Percentiles rank a stretch among this genome's conserved stretches.
Evolutionary conservation across 768 basidiomycete genomes (phyloP).

Genomic region (Lactarius tabidus): DNA sequence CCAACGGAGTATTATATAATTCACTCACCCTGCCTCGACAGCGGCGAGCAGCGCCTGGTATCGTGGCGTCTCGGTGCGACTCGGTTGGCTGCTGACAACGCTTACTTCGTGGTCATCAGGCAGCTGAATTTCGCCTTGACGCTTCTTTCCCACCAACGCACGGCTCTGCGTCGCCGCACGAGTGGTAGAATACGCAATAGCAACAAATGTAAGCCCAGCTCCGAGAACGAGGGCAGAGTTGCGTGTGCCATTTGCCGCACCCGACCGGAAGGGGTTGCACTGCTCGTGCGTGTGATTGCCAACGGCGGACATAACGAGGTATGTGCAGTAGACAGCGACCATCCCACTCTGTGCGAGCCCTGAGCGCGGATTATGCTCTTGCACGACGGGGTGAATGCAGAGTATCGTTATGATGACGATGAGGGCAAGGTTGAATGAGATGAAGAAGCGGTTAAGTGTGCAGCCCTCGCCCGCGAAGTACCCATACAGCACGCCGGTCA

Average conservation of each 20-base stretch:
- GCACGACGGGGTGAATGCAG: slow-evolving; percentile 80
- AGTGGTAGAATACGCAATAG: slow-evolving; percentile 96
- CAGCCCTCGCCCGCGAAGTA: slow-evolving; percentile 89
- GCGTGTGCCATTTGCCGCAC: slow-evolving; percentile 54
- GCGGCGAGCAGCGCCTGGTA: slow-evolving; percentile 95
- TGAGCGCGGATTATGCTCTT: slow-evolving; percentile 90
- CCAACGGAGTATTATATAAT: slow-evolving; percentile 5
- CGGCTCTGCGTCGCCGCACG: slow-evolving; percentile 94
- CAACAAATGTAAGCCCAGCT: slow-evolving; percentile 93
- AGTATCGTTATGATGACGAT: slow-evolving; percentile 75
- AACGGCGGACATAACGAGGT: slow-evolving; percentile 90
- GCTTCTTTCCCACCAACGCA: slow-evolving; percentile 78
- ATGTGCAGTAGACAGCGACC: slow-evolving; percentile 98
- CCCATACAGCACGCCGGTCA: slow-evolving; percentile 85
- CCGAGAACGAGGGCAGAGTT: slow-evolving; percentile 87
- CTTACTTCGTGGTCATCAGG: slow-evolving; percentile 61
- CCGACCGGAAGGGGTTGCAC: slow-evolving; percentile 83
- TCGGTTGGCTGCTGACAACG: slow-evolving; percentile 79
- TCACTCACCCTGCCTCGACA: slow-evolving; percentile 83
- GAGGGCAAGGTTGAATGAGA: slow-evolving; percentile 86
- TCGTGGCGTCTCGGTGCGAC: slow-evolving; percentile 76
- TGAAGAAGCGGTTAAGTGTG: slow-evolving; percentile 93
- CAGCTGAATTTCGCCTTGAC: slow-evolving; percentile 59
- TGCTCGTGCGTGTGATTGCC: slow-evolving; percentile 82
- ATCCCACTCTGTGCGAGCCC: slow-evolving; percentile 94